Evolutionary conservation across 2,329 filamentous ascomycete species (phyloP).

Genomic region (Colletotrichum lupini): DNA sequence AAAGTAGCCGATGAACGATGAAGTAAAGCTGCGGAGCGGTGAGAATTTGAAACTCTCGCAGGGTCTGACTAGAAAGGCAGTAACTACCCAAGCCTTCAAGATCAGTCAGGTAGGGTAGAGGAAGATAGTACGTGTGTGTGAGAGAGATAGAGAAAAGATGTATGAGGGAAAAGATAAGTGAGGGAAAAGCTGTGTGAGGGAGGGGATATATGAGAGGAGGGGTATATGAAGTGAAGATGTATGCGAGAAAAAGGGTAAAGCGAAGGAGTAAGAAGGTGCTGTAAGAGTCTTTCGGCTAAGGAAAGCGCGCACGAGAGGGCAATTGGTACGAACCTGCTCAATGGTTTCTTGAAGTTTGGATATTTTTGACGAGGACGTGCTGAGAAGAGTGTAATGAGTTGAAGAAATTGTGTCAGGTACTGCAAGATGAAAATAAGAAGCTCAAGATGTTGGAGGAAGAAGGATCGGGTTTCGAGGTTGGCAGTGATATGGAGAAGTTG

Average conservation of each 20-base stretch:
- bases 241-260: background rate
- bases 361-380: background rate
- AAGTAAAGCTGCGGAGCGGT: background rate
- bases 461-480: background rate
- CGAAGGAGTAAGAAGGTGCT: background rate
- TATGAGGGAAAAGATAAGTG: too few species aligned
- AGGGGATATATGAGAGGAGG: too few species aligned
- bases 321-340: background rate
- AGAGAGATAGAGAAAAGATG: background rate
- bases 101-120: background rate
- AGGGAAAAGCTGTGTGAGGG: too few species aligned
- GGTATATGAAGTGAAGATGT: background rate
- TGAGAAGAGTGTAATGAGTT: background rate
- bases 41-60: background rate
- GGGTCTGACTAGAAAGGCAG: too few species aligned
- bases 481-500: background rate
- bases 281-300: background rate
- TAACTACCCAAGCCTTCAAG: too few species aligned
- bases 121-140: background rate
- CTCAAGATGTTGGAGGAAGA: background rate
- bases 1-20: background rate
- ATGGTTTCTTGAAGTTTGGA: too few species aligned
- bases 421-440: background rate
- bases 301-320: background rate
- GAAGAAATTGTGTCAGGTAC: background rate